Evolutionary conservation across 2,329 filamentous ascomycete genomes (phyloP).

Genomic region (Clathrospora elynae): DNA sequence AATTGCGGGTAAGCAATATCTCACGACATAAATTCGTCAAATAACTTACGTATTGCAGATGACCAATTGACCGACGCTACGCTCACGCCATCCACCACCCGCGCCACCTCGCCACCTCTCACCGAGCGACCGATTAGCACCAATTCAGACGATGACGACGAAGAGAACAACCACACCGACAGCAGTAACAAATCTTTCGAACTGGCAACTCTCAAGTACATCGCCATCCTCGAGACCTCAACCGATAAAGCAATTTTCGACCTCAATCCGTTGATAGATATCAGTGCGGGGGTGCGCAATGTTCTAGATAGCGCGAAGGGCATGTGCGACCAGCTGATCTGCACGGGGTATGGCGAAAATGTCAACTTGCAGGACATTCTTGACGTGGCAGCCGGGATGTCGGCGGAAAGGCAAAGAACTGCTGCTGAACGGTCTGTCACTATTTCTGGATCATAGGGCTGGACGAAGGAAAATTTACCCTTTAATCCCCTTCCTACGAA

Average conservation of each 20-base stretch:
- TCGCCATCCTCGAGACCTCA: not conserved
- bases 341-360: not conserved
- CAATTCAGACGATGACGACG: not conserved
- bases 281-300: not conserved
- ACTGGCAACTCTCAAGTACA: constrained; percentile 1
- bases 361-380: constrained; percentile 1
- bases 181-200: not conserved
- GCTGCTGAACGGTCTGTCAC: no score
- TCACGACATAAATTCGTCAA: no score
- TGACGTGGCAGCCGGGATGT: not conserved
- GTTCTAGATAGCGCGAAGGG: not conserved
- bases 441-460: no score
- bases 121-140: not conserved
- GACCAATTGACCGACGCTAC: not conserved
- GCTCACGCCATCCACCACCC: not conserved
- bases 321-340: not conserved
- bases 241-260: not conserved
- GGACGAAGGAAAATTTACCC: no score
- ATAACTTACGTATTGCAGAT: no score
- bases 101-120: not conserved
- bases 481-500: no score
- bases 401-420: not conserved
- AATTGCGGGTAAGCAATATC: no score
- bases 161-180: no score
- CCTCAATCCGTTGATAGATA: not conserved